Conservation (phyloP, 2,329 filamentous ascomycete genomes). For the Beauveria varroae region DNA sequence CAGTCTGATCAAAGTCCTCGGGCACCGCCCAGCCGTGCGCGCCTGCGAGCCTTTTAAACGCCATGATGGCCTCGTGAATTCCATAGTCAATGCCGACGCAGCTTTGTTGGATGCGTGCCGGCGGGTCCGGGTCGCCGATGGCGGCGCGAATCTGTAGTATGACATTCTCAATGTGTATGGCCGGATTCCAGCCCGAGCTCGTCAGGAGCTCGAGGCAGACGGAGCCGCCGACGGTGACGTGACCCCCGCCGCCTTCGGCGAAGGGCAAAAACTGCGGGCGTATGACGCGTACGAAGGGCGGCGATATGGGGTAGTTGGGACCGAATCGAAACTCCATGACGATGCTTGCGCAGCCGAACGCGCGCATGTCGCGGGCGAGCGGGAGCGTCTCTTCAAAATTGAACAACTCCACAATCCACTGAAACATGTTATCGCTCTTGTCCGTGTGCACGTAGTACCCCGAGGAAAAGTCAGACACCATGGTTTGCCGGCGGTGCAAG, state of each 20-base stretch:
- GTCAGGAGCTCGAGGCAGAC: constrained; percentile 81
- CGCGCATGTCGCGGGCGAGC: constrained; percentile 67
- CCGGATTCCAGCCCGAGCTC: constrained; percentile 72
- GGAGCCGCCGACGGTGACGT: constrained; percentile 77
- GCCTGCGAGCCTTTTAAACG: constrained; percentile 54
- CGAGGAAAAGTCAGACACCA: constrained; percentile 53
- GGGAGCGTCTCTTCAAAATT: constrained; percentile 65
- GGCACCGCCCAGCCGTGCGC: constrained; percentile 31
- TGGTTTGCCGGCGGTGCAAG: constrained; percentile 56
- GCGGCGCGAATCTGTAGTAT: constrained; percentile 75
- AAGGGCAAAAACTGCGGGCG: constrained; percentile 73
- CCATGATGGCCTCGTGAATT: constrained; percentile 62
- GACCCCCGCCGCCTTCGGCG: constrained; percentile 66
- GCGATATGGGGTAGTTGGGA: constrained; percentile 64
- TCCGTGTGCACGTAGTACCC: constrained; percentile 76
- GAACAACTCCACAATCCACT: constrained; percentile 88
- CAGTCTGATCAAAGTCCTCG: constrained; percentile 31
- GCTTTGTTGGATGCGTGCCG: constrained; percentile 55
- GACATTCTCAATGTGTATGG: constrained; percentile 67
- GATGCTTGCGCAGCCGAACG: constrained; percentile 53
- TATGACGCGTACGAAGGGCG: constrained; percentile 79
- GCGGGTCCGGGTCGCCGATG: constrained; percentile 61
- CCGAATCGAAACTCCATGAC: constrained; percentile 79
- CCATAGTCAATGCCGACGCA: constrained; percentile 46
- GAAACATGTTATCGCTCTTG: constrained; percentile 67